A percentile compares a stretch with the other conserved stretches of the same genome.
These are phyloP conservation scores for Trichoderma sp. DNA, from an alignment of 2,329 filamentous ascomycete species.

Conservation along the genomic window DNA sequence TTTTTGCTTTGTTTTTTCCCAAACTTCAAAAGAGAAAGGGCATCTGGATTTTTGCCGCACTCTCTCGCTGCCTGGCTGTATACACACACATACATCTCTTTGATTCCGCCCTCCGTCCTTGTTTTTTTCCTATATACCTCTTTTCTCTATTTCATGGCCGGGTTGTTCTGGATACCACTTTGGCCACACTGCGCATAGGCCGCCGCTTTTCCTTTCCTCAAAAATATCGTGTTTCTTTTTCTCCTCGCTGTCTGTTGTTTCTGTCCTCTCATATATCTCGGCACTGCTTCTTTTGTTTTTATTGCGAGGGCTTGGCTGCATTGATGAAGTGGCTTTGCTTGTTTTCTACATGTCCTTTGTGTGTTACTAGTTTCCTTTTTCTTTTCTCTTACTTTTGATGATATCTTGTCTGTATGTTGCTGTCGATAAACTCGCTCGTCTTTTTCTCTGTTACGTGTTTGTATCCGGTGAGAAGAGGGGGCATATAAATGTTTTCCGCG, in stretches of 20 bases:
- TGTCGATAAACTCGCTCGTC: neutral
- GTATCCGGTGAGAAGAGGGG: neutral
- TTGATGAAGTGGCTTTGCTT: neutral
- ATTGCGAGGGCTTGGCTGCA: neutral
- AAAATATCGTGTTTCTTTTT: neutral
- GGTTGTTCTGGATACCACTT: slow-evolving; percentile 38
- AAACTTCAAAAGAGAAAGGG: neutral
- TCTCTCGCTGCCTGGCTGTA: neutral
- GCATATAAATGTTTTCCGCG: neutral
- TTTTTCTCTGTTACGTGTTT: neutral
- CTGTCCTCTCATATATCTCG: neutral
- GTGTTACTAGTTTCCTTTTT: slow-evolving; percentile 13
- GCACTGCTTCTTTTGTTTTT: neutral
- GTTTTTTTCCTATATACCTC: neutral
- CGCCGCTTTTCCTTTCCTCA: slow-evolving; percentile 14
- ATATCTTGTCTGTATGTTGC: slow-evolving; percentile 12
- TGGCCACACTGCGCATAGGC: slow-evolving; percentile 15
- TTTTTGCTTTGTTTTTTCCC: neutral
- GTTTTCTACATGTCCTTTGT: slow-evolving; percentile 3
- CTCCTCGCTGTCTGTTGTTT: neutral
- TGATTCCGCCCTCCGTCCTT: neutral
- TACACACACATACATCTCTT: neutral
- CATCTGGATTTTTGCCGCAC: neutral
- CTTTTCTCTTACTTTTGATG: neutral
- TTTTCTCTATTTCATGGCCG: slow-evolving; percentile 24